A percentile compares a stretch with the other conserved stretches of the same genome.
Evolutionary conservation across 2,329 filamentous ascomycete genomes (phyloP).

Genomic region (Lachnellula suecica): DNA sequence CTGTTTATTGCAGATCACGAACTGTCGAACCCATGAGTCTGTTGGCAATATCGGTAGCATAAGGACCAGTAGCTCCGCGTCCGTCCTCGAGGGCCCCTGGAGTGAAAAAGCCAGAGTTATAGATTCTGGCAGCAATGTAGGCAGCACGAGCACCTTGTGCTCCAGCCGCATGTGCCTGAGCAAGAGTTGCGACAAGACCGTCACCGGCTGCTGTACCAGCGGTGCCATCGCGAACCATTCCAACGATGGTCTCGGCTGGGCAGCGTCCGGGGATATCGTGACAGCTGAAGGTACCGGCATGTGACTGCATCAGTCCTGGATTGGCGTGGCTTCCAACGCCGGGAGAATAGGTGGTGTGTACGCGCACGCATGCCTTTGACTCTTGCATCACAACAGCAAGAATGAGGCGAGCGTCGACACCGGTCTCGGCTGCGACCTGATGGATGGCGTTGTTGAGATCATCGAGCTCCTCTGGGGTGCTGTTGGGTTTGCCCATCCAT

Average conservation of each 20-base stretch:
- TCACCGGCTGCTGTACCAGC: constrained; percentile 33
- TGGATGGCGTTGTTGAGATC: constrained; percentile 5
- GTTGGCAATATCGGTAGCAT: constrained; percentile 17
- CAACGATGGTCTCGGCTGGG: constrained; percentile 5
- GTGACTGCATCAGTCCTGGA: constrained; percentile 27
- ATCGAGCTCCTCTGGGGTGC: constrained; percentile 3
- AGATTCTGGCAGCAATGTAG: constrained; percentile 37
- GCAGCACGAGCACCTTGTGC: constrained; percentile 25
- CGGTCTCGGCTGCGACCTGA: neutral
- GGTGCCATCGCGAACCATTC: constrained; percentile 39
- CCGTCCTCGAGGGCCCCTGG: constrained; percentile 27
- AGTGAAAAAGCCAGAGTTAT: constrained; percentile 39
- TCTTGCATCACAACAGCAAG: constrained; percentile 35
- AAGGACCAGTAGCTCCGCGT: constrained; percentile 13
- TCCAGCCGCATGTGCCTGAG: constrained; percentile 18
- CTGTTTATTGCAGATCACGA: too few species aligned
- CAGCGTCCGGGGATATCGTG: constrained; percentile 1
- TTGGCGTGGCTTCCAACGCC: constrained; percentile 1
- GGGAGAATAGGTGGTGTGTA: constrained; percentile 11
- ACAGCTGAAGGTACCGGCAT: constrained; percentile 7
- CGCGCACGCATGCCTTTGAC: constrained; percentile 26
- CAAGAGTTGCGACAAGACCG: constrained; percentile 35
- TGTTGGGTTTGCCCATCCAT: neutral
- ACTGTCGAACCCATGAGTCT: constrained; percentile 1
- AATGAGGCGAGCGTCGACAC: constrained; percentile 32